These are phyloP conservation scores for Aureobasidium vineae DNA, from an alignment of 2,329 filamentous ascomycete genomes.

Conservation along the genomic window DNA sequence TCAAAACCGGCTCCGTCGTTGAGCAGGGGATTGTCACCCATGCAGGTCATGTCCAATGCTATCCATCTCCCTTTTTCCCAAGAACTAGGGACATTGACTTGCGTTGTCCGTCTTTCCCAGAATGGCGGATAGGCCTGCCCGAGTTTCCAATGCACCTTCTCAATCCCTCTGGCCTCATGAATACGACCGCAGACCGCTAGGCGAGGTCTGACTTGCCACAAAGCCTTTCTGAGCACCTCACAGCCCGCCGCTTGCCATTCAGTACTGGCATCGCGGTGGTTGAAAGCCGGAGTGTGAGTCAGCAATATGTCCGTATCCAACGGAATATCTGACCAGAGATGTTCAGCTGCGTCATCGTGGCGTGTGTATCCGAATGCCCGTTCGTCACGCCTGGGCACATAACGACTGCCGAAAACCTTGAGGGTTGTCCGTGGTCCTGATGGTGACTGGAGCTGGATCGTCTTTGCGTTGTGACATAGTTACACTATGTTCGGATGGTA, in stretches of 20 bases:
- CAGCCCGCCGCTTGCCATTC: slow-evolving; percentile 57
- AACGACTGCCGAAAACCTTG: slow-evolving; percentile 69
- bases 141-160: slow-evolving; percentile 59
- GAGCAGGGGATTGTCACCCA: neutral
- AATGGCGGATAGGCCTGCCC: neutral
- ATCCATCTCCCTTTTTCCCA: neutral
- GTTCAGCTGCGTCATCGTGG: slow-evolving; percentile 36
- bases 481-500: slow-evolving; percentile 55
- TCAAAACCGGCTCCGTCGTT: slow-evolving; percentile 36
- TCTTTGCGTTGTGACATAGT: slow-evolving; percentile 58
- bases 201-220: slow-evolving; percentile 62
- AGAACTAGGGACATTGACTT: slow-evolving; percentile 59
- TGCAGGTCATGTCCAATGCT: neutral
- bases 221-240: slow-evolving; percentile 54
- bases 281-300: slow-evolving; percentile 66
- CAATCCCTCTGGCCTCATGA: slow-evolving; percentile 64
- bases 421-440: slow-evolving; percentile 60
- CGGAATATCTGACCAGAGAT: slow-evolving; percentile 62
- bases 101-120: slow-evolving; percentile 45
- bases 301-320: slow-evolving; percentile 63
- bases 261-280: slow-evolving; percentile 54
- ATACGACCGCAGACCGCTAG: slow-evolving; percentile 71
- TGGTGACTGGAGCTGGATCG: slow-evolving; percentile 55
- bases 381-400: slow-evolving; percentile 53
- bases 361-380: slow-evolving; percentile 68